Evolutionary conservation across 805 yeast species (phyloP), one percentile per base, ranked within the genome.

Genomic region (Candida ficus): DNA sequence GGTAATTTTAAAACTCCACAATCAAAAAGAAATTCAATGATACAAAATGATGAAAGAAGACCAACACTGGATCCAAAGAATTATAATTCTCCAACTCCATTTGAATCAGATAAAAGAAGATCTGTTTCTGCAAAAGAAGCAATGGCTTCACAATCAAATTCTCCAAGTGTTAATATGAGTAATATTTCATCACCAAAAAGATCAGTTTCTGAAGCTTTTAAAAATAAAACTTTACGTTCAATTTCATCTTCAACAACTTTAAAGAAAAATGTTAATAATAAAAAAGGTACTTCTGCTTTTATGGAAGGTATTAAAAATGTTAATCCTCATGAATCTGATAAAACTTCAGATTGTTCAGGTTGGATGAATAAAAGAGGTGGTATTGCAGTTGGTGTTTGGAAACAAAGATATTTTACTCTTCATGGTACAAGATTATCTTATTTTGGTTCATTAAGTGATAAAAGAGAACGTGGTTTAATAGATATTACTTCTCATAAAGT

Each of bases 281-380:
- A 84, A 54, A 75, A 72, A 61, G 76, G 78, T 42, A 84, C 95
- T 0, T 76, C 86, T 0, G 93, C 93, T 0, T 84, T 84, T 57
- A 78, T 76, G 55, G 99, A 93, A 63, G 99, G 99, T 7, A 84
- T 93, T 32, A 72, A 88, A 50, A 70, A 64, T 16, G 71, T 86
- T 13, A 71, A 83, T 0, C 95, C 96, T 0, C 78, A 76, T 45
- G 84, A 86, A 33, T 83, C 98, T 0, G 76, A 84, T 35, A 77
- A 77, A 50, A 67, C 82, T 7, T 87, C 97, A 0, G 83, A 73
- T 40, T 78, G 70, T 52, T 79, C 87, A 36, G 99, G 99, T 2
- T 93, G 97, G 96, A 87, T 93, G 96, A 78, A 89, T 39, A 93
- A 93, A 62, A 80, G 85, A 49, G 95, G 96, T 19, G 85, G 83